phyloP scores from a whole-genome alignment of 768 basidiomycete species.

The Mrakia hoshinonis region DNA sequence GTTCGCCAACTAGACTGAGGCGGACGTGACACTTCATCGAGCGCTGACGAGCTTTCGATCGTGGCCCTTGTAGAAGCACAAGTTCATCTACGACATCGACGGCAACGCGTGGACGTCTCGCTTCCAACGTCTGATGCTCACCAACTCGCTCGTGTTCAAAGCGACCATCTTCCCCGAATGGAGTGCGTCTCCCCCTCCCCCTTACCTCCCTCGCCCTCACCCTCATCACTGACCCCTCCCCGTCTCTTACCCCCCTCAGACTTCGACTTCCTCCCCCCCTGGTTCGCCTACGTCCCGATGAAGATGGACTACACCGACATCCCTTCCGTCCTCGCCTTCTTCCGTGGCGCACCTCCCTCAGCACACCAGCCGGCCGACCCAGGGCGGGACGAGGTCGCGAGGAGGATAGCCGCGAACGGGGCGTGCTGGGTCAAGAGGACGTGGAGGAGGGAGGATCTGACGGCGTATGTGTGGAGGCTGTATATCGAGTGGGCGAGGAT shows the following conservation, averaged over 20 bases:
- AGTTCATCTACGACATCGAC: slow-evolving; percentile 25
- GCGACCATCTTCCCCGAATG: slow-evolving; percentile 23
- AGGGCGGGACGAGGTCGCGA: slow-evolving; percentile 8
- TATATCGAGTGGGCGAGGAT: slow-evolving; percentile 40
- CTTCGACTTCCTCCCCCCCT: slow-evolving; percentile 18
- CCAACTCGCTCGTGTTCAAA: slow-evolving; percentile 22
- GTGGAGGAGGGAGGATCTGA: slow-evolving; percentile 46
- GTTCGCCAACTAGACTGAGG: background rate
- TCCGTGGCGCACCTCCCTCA: background rate
- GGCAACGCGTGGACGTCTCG: slow-evolving; percentile 29
- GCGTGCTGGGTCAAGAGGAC: slow-evolving; percentile 9
- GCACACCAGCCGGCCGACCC: background rate
- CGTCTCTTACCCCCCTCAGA: background rate
- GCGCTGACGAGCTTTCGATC: background rate
- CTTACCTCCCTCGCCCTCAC: background rate
- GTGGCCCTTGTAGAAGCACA: background rate
- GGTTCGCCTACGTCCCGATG: slow-evolving; percentile 24
- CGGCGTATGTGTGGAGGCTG: slow-evolving; percentile 38
- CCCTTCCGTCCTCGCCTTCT: slow-evolving; percentile 15
- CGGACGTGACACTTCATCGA: too few relatives aligned
- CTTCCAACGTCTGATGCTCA: slow-evolving; percentile 21
- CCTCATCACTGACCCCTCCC: background rate
- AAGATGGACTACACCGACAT: slow-evolving; percentile 27
- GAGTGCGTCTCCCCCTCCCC: background rate
- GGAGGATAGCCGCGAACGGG: background rate